A percentile compares a stretch with the other conserved stretches of the same genome.
phyloP scores from a whole-genome alignment of 2,329 filamentous ascomycete genomes.

The Aureobasidium leucospermi region DNA sequence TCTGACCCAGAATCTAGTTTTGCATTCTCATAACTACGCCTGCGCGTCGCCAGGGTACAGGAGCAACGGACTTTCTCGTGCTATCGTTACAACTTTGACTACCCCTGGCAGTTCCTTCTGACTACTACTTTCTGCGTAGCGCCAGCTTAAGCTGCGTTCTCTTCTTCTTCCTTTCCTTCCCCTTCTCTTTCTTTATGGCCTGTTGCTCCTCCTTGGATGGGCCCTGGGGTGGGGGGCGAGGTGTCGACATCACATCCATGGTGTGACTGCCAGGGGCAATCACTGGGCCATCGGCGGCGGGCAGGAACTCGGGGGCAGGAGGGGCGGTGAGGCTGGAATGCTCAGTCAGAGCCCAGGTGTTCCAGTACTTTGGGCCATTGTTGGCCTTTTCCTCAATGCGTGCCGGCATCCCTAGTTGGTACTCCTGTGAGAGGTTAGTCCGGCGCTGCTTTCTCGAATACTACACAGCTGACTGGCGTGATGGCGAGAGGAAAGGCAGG shows the following conservation, averaged over 20 bases:
- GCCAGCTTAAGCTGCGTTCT: too few relatives aligned
- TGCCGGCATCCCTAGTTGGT: neutral
- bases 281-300: neutral
- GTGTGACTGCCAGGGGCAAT: neutral
- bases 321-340: neutral
- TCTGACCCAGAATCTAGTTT: too few relatives aligned
- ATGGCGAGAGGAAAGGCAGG: neutral
- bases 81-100: too few relatives aligned
- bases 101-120: too few relatives aligned
- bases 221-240: neutral
- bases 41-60: too few relatives aligned
- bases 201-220: neutral
- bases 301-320: neutral
- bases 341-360: neutral
- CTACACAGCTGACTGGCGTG: too few relatives aligned
- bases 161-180: neutral
- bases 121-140: too few relatives aligned
- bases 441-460: too few relatives aligned
- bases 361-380: neutral
- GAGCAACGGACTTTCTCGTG: too few relatives aligned
- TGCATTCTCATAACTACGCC: too few relatives aligned
- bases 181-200: neutral
- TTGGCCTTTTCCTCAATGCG: neutral
- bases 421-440: neutral
- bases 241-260: neutral